phyloP scores from a whole-genome alignment of 345 rosid genomes.

The Citrus cavaleriei region DNA sequence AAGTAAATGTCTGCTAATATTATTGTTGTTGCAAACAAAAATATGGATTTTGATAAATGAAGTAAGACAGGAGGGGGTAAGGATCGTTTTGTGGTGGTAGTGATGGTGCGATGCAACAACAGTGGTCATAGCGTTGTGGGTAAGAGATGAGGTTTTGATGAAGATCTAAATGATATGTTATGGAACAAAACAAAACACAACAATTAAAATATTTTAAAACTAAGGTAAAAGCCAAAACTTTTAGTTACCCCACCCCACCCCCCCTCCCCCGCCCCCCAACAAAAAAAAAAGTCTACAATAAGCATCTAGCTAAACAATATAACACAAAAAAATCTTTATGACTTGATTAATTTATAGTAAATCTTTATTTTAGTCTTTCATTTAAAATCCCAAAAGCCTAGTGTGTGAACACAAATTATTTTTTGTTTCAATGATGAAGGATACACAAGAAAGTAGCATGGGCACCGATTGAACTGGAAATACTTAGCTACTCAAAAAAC shows the following conservation, averaged over 20 bases:
- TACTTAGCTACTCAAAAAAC: background rate
- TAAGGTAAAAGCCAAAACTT: background rate
- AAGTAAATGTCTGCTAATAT: background rate
- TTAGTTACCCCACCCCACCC: too few relatives aligned
- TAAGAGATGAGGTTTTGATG: background rate
- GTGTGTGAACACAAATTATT: background rate
- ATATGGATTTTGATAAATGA: background rate
- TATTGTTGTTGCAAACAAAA: background rate
- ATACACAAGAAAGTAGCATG: background rate
- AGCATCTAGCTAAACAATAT: background rate
- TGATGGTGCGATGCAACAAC: background rate
- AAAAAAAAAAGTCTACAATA: background rate
- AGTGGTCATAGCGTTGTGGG: background rate
- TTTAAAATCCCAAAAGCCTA: background rate
- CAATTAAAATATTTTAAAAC: background rate
- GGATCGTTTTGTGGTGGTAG: background rate
- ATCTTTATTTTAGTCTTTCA: background rate
- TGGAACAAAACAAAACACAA: background rate
- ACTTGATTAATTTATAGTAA: background rate
- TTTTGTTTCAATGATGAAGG: background rate
- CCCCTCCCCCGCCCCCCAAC: too few relatives aligned
- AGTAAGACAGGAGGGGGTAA: background rate
- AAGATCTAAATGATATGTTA: background rate
- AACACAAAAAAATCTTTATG: background rate
- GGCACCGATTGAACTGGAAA: background rate